Evolutionary conservation across 768 basidiomycete genomes (phyloP), one percentile per base, ranked within the genome.

Genomic region (Podaxis sp.): DNA sequence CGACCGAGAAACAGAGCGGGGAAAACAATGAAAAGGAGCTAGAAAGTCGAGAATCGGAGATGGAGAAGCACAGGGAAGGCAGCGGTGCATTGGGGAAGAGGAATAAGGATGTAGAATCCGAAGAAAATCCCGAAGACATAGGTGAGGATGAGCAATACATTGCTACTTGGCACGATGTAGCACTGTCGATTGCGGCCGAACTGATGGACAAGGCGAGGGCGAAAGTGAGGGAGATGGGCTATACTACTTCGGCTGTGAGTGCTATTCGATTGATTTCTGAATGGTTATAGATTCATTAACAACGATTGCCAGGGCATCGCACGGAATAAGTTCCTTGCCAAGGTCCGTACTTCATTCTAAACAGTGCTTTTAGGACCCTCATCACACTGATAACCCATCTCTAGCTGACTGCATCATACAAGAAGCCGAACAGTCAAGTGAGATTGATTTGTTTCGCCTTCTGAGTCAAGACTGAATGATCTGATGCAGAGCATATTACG

Each of bases 311-410:
- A 95, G 93, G 95, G 95, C 1, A 88, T 98, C 61, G 86, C 93
- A 13, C 82, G 94, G 69, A 98, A 96, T 70, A 97, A 98, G 73
- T 96, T 96, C 67, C 80, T 98, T 25, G 92, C 97, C 0, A 99
- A 99, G 83, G 94, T 93, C 52, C 36, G 29, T 38, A 40, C 43
- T 41, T 50, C 25, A 40, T n/a, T 46, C 50, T 25, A 11, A 13
- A 8, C 22, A 11, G 46, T 22, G 17, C 40, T 37, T 7, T 25
- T 25, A 1, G 13, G 9, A 2, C 1, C 12, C 17, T 41, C 19
- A 13, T 19, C 51, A 50, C 40, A 57, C 25, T 58, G 19, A 12
- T 59, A 33, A 13, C n/a, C 15, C 19, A 24, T 25, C 19, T 43
- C 36, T 63, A 96, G 91, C 82, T 99, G 17, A 85, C 87, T 40